phyloP scores from a whole-genome alignment of 495 filamentous ascomycete genomes.

The Recurvomyces mirabilis region DNA sequence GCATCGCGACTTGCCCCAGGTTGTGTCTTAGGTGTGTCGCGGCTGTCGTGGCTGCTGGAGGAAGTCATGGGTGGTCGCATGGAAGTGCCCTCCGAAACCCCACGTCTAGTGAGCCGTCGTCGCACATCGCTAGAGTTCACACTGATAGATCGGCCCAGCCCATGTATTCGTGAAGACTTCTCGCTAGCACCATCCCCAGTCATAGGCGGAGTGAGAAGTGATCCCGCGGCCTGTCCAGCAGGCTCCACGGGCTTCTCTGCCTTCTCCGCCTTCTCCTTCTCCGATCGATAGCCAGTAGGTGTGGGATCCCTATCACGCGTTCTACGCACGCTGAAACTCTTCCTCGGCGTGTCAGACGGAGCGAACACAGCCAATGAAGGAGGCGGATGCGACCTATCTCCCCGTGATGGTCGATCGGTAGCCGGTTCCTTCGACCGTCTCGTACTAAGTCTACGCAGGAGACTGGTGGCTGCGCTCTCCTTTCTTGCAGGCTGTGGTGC shows the following conservation, averaged over 20 bases:
- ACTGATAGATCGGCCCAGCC: slow-evolving; percentile 68
- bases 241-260: too few relatives aligned
- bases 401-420: slow-evolving; percentile 24
- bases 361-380: slow-evolving; percentile 62
- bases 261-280: slow-evolving; percentile 50
- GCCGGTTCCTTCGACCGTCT: slow-evolving; percentile 49
- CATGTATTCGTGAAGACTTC: slow-evolving; percentile 44
- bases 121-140: slow-evolving; percentile 74
- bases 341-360: slow-evolving; percentile 52
- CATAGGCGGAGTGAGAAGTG: slow-evolving; percentile 52
- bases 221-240: too few relatives aligned
- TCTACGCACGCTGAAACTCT: slow-evolving; percentile 73
- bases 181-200: slow-evolving; percentile 34
- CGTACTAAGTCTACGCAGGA: slow-evolving; percentile 85
- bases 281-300: slow-evolving; percentile 42
- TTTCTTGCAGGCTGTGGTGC: slow-evolving; percentile 63
- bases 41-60: slow-evolving; percentile 54
- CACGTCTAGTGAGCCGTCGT: slow-evolving; percentile 49
- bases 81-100: slow-evolving; percentile 42
- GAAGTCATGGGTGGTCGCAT: slow-evolving; percentile 28
- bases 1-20: slow-evolving; percentile 26
- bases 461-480: slow-evolving; percentile 75
- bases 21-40: not conserved
- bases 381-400: slow-evolving; percentile 49
- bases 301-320: slow-evolving; percentile 50